Conservation (phyloP, 2,329 filamentous ascomycete species). For the Talaromyces sp. region DNA sequence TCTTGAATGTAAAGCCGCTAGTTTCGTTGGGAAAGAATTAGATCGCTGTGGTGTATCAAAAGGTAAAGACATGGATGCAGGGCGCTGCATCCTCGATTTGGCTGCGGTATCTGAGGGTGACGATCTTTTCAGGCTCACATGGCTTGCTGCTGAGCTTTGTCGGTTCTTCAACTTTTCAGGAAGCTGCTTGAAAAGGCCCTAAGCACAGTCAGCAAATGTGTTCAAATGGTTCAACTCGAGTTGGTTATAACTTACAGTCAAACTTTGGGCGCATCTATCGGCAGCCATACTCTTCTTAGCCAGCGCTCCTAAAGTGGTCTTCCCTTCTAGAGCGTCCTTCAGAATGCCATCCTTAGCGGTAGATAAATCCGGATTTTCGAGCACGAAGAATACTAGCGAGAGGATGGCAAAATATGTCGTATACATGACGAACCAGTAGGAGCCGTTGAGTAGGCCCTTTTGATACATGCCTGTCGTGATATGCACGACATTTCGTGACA, state of each 20-base stretch:
- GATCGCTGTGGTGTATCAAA: slow-evolving; percentile 33
- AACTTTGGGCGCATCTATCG: slow-evolving; percentile 74
- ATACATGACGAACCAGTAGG: slow-evolving; percentile 69
- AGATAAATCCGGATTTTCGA: slow-evolving; percentile 62
- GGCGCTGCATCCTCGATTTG: slow-evolving; percentile 22
- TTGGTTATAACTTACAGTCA: slow-evolving; percentile 60
- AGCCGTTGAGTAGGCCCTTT: slow-evolving; percentile 59
- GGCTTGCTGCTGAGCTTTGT: slow-evolving; percentile 44
- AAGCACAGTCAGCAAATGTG: slow-evolving; percentile 1
- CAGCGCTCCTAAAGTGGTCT: slow-evolving; percentile 75
- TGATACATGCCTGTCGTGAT: slow-evolving; percentile 65
- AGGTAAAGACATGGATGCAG: slow-evolving; percentile 21
- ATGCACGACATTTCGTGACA: slow-evolving; percentile 65
- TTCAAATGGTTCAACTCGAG: neutral
- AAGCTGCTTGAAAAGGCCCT: slow-evolving; percentile 81
- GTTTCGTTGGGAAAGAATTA: slow-evolving; percentile 42
- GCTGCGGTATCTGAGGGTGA: slow-evolving; percentile 32
- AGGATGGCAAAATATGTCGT: slow-evolving; percentile 67
- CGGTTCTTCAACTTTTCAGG: slow-evolving; percentile 67
- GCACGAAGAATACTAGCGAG: slow-evolving; percentile 62
- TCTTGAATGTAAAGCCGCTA: slow-evolving; percentile 25
- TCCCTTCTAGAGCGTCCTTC: slow-evolving; percentile 79
- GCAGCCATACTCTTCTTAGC: slow-evolving; percentile 84
- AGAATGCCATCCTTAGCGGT: slow-evolving; percentile 70
- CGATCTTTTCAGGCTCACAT: slow-evolving; percentile 51